A percentile compares a stretch with the other conserved stretches of the same genome.
These are phyloP conservation scores for Petunia hybrid DNA, from an alignment of 305 asterid genomes.

Conservation along the genomic window DNA sequence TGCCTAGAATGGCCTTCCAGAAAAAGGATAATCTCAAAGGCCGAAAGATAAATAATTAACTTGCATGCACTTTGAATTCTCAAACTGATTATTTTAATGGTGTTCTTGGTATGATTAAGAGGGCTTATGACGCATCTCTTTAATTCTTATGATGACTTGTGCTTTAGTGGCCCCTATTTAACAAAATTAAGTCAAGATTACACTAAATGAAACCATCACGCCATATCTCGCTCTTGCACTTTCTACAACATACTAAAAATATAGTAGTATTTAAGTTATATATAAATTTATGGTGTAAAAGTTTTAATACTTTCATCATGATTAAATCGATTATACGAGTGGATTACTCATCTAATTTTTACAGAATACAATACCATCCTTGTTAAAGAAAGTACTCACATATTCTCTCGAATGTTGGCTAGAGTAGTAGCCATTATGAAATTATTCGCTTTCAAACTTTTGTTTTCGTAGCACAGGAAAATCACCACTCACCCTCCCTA, in stretches of 20 bases:
- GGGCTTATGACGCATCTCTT: slow-evolving; percentile 26
- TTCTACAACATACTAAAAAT: too few relatives aligned
- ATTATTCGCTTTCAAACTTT: slow-evolving; percentile 25
- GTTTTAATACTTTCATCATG: too few relatives aligned
- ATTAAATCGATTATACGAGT: too few relatives aligned
- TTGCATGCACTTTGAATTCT: background rate
- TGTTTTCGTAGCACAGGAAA: too few relatives aligned
- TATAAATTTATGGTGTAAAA: too few relatives aligned
- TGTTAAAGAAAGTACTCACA: background rate
- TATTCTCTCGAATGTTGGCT: background rate
- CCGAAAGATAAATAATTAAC: background rate
- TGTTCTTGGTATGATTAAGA: slow-evolving; percentile 38
- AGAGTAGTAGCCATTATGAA: slow-evolving; percentile 21
- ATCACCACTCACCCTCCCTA: background rate
- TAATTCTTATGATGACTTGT: slow-evolving; percentile 27
- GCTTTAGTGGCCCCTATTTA: slow-evolving; percentile 17
- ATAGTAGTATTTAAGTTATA: too few relatives aligned
- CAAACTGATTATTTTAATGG: background rate
- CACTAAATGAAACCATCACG: background rate
- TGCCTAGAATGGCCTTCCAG: background rate
- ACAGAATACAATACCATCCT: too few relatives aligned
- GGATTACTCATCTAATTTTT: too few relatives aligned
- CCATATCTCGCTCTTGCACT: slow-evolving; percentile 15
- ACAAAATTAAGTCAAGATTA: slow-evolving; percentile 10
- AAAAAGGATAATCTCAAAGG: background rate